Evolutionary conservation across 306 rosid genomes (phyloP).

Genomic region (Quercus wislizeni): DNA sequence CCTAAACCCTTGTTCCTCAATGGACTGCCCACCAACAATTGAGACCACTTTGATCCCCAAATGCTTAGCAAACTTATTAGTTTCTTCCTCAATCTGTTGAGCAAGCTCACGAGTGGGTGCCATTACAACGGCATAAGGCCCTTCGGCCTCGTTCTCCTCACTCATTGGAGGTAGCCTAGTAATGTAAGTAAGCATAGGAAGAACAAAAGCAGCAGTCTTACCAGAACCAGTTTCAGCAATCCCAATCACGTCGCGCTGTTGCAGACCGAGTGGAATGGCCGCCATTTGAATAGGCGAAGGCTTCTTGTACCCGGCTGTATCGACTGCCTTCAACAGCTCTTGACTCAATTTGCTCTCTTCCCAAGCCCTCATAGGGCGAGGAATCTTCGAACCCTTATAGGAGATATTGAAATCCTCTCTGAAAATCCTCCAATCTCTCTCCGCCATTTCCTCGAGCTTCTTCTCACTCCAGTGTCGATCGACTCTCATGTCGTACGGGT

Average conservation of each 20-base stretch:
- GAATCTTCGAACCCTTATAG: slow-evolving; percentile 81
- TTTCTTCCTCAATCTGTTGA: slow-evolving; percentile 92
- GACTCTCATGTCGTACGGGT: slow-evolving; percentile 83
- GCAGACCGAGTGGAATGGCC: slow-evolving; percentile 80
- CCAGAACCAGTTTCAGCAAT: slow-evolving; percentile 91
- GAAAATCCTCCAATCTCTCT: slow-evolving; percentile 88
- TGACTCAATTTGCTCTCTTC: slow-evolving; percentile 60
- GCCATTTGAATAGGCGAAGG: slow-evolving; percentile 97
- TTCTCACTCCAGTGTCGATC: slow-evolving; percentile 93
- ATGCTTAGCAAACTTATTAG: slow-evolving; percentile 75
- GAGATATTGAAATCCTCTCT: slow-evolving; percentile 85
- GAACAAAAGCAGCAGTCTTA: slow-evolving; percentile 90
- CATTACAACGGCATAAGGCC: slow-evolving; percentile 94
- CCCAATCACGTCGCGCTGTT: slow-evolving; percentile 88
- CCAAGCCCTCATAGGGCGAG: slow-evolving; percentile 89
- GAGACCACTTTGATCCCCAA: slow-evolving; percentile 83
- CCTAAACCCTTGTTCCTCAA: slow-evolving; percentile 90
- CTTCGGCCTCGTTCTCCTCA: slow-evolving; percentile 93
- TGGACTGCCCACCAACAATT: slow-evolving; percentile 92
- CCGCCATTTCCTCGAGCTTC: slow-evolving; percentile 86
- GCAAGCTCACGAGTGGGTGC: slow-evolving; percentile 97
- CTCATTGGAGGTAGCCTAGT: slow-evolving; percentile 82
- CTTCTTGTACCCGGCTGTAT: slow-evolving; percentile 79
- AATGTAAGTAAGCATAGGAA: slow-evolving; percentile 83
- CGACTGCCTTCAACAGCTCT: slow-evolving; percentile 74